Evolutionary conservation across 139 green algal genomes (phyloP), one percentile per base, ranked within the genome.

Genomic region (Auxenochlorella pyrenoidosa): DNA sequence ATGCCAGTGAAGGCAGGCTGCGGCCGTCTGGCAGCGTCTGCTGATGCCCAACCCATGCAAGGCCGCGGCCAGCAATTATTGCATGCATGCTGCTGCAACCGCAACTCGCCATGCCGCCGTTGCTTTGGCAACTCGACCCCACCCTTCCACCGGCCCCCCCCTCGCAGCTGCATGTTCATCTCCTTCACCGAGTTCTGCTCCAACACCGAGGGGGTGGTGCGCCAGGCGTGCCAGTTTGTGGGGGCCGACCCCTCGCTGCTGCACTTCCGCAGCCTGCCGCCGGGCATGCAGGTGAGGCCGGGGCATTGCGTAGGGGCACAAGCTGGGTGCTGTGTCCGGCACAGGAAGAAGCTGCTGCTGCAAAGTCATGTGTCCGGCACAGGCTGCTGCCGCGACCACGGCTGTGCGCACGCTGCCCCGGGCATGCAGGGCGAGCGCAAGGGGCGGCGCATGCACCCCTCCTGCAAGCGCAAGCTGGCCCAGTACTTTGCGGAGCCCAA

Each of bases 161-260:
- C 40, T 65, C 73, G 70, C 91, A 96, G 92, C 70, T 94, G 96
- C 83, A 91, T 97, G 92, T 93, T 97, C 60, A 84, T 97, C 36
- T 90, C 96, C 79, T 96, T 96, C 87, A 82, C 87, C 10, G 94
- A 96, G 68, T 94, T 97, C 47, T 79, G 86, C 5, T 36, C 78
- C 13, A 82, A 96, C 63, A 91, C 93, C 21, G 87, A 96, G 76
- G 79, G 38, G 12, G 84, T 90, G 38, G 86, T 96, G 51, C 51
- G 72, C 15, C 34, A 90, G 44, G 92, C 95, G 28, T 85, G 95
- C 40, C 22, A 92, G 22, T 96, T 96, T 91, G 88, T 97, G 75
- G 94, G 94, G 1, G 88, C 87, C 28, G 93, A 97, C 84, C 41
- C 87, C 28, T 34, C 51, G 13, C 79, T 84, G 43, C 93, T 90